Percentiles rank a stretch among this genome's conserved stretches.
Evolutionary conservation across 371 early-diverging fungal genomes (phyloP).

Genomic region (Mortierella sp.): DNA sequence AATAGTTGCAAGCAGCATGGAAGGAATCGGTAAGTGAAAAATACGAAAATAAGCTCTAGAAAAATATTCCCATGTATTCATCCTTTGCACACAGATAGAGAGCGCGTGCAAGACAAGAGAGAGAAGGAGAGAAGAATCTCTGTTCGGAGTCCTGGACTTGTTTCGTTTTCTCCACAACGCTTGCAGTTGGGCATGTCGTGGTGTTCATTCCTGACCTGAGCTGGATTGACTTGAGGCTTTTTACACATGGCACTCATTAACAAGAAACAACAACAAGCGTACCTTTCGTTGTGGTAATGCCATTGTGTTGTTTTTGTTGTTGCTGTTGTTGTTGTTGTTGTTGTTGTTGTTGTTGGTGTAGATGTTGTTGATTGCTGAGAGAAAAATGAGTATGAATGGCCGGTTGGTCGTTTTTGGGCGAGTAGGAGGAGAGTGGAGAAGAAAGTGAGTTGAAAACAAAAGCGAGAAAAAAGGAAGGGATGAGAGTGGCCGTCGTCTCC

Average conservation of each 20-base stretch:
- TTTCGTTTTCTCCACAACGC: slow-evolving; percentile 20
- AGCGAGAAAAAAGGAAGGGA: background rate
- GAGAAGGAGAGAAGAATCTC: background rate
- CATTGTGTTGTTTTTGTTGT: background rate
- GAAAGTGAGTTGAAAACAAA: background rate
- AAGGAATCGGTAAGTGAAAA: slow-evolving; percentile 3
- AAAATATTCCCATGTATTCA: slow-evolving; percentile 1
- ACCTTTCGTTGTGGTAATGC: slow-evolving; percentile 6
- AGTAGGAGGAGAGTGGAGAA: background rate
- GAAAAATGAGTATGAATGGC: background rate
- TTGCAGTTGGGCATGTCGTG: no score
- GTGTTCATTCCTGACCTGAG: no score
- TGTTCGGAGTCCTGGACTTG: background rate
- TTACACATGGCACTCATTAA: no score
- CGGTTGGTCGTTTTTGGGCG: background rate
- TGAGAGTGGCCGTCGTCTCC: background rate
- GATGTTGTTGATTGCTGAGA: background rate
- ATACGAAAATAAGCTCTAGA: background rate
- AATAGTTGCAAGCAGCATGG: background rate
- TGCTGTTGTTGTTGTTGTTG: background rate
- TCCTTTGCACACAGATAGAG: background rate
- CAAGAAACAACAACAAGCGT: background rate
- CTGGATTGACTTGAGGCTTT: no score
- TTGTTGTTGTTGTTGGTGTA: background rate
- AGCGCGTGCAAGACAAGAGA: background rate